Evolutionary conservation across 2,329 filamentous ascomycete species (phyloP).

Genomic region (Sporothrix globosa): DNA sequence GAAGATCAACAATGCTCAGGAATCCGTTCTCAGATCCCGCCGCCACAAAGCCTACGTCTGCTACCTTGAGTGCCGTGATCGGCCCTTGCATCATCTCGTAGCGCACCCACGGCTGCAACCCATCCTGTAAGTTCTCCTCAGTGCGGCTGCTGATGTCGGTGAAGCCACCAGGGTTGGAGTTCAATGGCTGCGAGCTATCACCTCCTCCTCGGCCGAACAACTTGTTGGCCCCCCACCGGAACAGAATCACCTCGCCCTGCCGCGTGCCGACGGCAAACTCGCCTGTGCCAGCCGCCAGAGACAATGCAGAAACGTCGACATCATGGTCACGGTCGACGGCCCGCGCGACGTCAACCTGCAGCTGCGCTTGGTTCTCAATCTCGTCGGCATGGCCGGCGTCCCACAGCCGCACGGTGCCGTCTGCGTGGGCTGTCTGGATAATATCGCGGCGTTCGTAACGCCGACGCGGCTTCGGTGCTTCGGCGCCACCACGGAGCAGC

Average conservation of each 20-base stretch:
- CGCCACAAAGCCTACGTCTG: conserved; percentile 91
- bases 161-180: conserved; percentile 68
- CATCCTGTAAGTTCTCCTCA: conserved; percentile 72
- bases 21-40: conserved; percentile 82
- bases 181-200: conserved; percentile 40
- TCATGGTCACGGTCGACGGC: conserved; percentile 78
- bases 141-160: conserved; percentile 73
- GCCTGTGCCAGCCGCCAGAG: conserved; percentile 76
- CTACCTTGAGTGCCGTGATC: conserved; percentile 77
- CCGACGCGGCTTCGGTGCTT: conserved; percentile 69
- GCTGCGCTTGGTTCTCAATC: conserved; percentile 78
- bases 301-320: conserved; percentile 77
- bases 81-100: conserved; percentile 83
- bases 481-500: conserved; percentile 77
- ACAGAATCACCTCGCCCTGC: conserved; percentile 83
- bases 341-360: conserved; percentile 85
- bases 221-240: conserved; percentile 83
- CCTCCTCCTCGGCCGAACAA: conserved; percentile 65
- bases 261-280: conserved; percentile 82
- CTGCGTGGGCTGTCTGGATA: conserved; percentile 83
- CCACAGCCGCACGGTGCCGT: conserved; percentile 91
- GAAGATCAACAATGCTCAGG: conserved; percentile 81
- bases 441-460: conserved; percentile 83
- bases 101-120: conserved; percentile 70
- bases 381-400: conserved; percentile 90